Base-by-base conservation (phyloP, 306 rosid genomes). In the Cucurbita maxima region DNA sequence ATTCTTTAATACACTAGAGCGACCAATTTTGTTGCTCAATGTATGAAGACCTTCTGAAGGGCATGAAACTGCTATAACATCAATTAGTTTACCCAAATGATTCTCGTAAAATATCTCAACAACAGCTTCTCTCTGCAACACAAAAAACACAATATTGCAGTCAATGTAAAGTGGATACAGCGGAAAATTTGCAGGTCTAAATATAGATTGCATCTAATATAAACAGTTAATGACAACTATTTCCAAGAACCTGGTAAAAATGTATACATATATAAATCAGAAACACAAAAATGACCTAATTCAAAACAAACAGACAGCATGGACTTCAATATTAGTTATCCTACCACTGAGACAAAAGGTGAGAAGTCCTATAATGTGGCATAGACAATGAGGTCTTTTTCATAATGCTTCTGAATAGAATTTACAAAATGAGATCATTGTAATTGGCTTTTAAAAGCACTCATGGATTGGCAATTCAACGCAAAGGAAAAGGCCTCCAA, bases 81-180 rank as follows among this genome's bases (percentile, higher is more conserved):
- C 98, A 45, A 93, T 74, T 77, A 93, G 71, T 78, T 90, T 89
- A 76, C 85, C 87, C 90, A 93, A 81, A 79, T 93, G 97, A 86
- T 84, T 90, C 88, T 88, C 96, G 76, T 87, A 93, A 90, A 93
- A 93, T 63, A 90, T 85, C 83, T 90, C 98, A 71, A 90, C 79
- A 63, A 88, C 84, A 37, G 88, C 76, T 74, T 93, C 98, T 83
- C 92, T 87, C 98, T 93, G 96, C 79, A 76, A 77, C 68, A 86
- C 58, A 44, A 50, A 70, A 25, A 8, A 5, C 58, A 76, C 56
- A 58, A 80, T 67, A 18, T 51, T 37, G 72, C 8, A 58, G 67
- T 84, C 76, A 82, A 50, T 45, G 74, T 74, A 82, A 34, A 73
- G 58, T 64, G 53, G 67, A 19, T 56, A n/a, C 38, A 76, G 18